phyloP scores from a whole-genome alignment of 768 basidiomycete species.

The Phylloporus sp. region DNA sequence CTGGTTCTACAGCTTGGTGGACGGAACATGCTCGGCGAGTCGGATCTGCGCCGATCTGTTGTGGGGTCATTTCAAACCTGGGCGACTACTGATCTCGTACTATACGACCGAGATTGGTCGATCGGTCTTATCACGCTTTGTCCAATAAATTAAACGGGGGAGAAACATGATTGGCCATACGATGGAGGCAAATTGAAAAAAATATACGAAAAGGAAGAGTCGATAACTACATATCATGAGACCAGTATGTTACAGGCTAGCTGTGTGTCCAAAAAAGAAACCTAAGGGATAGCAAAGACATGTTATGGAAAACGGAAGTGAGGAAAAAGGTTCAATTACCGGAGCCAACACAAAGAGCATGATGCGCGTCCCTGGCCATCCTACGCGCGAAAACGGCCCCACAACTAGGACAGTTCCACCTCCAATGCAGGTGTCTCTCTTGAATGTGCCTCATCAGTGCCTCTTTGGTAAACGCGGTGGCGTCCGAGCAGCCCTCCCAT shows the following conservation, averaged over 20 bases:
- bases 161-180: neutral
- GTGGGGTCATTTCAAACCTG: neutral
- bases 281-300: neutral
- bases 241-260: neutral
- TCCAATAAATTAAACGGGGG: constrained; percentile 2
- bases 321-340: constrained; percentile 1
- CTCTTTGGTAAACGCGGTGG: constrained; percentile 15
- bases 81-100: neutral
- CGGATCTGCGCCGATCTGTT: constrained; percentile 5
- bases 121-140: neutral
- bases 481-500: constrained; percentile 25
- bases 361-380: constrained; percentile 18
- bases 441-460: constrained; percentile 23
- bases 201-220: neutral
- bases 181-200: no score
- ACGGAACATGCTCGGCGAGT: constrained; percentile 8
- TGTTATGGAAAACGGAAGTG: neutral
- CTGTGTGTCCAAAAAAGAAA: neutral
- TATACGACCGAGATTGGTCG: neutral
- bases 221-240: neutral
- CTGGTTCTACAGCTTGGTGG: constrained; percentile 24
- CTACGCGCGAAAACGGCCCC: constrained; percentile 15
- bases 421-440: constrained; percentile 25
- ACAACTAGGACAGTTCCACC: constrained; percentile 23
- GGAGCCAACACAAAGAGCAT: constrained; percentile 7